phyloP scores from a whole-genome alignment of 2,329 filamentous ascomycete species.

The Aspergillus aculeatus region DNA sequence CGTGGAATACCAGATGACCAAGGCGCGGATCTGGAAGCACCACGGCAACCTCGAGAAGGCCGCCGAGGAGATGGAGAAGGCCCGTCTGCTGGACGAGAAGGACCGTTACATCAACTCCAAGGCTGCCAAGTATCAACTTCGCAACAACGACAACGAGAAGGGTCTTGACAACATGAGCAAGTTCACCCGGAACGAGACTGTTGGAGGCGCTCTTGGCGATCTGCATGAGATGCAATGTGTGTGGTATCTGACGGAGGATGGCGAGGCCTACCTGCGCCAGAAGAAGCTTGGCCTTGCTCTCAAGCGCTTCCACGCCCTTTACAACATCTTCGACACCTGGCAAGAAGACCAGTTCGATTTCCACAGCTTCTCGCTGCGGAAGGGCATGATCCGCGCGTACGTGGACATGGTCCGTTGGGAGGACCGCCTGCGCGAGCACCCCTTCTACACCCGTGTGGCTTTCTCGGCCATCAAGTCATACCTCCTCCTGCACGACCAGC shows the following conservation, averaged over 20 bases:
- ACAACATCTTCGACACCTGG: slow-evolving; percentile 95
- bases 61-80: slow-evolving; percentile 82
- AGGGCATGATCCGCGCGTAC: slow-evolving; percentile 92
- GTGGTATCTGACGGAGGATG: slow-evolving; percentile 95
- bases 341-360: slow-evolving; percentile 99
- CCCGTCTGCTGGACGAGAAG: slow-evolving; percentile 78
- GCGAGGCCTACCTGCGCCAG: slow-evolving; percentile 80
- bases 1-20: slow-evolving; percentile 92
- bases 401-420: slow-evolving; percentile 97
- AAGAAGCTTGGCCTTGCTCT: slow-evolving; percentile 80
- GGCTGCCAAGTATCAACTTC: slow-evolving; percentile 91
- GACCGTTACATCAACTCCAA: slow-evolving; percentile 99
- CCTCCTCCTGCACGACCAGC: slow-evolving; percentile 73
- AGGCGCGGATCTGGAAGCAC: slow-evolving; percentile 93
- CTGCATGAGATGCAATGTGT: slow-evolving; percentile 97
- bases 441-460: slow-evolving; percentile 84
- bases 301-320: slow-evolving; percentile 85
- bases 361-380: slow-evolving; percentile 94
- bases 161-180: slow-evolving; percentile 86
- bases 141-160: slow-evolving; percentile 85
- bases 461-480: slow-evolving; percentile 80
- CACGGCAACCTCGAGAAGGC: slow-evolving; percentile 76
- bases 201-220: slow-evolving; percentile 83
- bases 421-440: slow-evolving; percentile 84
- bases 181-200: slow-evolving; percentile 88